Percentiles rank a stretch among this genome's conserved stretches.
Evolutionary conservation across 2,329 filamentous ascomycete species (phyloP).

Genomic region (Pestalotiopsis sp.): DNA sequence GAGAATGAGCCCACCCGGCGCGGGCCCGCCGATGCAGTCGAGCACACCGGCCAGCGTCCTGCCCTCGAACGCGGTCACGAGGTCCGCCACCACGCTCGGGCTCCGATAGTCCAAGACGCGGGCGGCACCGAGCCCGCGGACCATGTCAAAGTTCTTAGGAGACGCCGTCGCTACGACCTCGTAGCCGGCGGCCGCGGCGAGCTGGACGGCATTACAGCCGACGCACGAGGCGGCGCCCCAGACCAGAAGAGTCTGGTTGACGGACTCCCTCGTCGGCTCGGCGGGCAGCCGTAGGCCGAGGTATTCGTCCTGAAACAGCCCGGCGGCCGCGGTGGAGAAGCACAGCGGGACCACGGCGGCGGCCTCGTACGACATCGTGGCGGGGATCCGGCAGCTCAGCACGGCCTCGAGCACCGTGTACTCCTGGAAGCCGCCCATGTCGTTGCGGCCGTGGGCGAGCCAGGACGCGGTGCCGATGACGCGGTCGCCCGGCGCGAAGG

Average conservation of each 20-base stretch:
- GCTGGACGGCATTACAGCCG: constrained; percentile 45
- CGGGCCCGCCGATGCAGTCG: constrained; percentile 26
- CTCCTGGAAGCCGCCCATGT: constrained; percentile 30
- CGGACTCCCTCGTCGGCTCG: constrained; percentile 20
- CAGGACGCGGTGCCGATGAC: constrained; percentile 12
- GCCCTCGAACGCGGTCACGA: constrained; percentile 20
- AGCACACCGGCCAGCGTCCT: constrained; percentile 19
- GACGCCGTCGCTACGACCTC: constrained; percentile 43
- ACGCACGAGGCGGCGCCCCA: constrained; percentile 44
- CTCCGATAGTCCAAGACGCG: constrained; percentile 41
- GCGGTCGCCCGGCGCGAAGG: neutral
- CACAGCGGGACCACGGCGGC: constrained; percentile 32
- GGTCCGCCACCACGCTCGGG: constrained; percentile 27
- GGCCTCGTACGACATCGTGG: constrained; percentile 28
- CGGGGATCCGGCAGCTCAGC: constrained; percentile 29
- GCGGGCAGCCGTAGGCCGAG: constrained; percentile 27
- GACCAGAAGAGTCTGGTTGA: constrained; percentile 30
- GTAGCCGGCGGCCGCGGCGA: constrained; percentile 43
- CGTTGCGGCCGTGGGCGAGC: neutral
- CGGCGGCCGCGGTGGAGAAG: constrained; percentile 30
- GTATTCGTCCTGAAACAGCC: constrained; percentile 27
- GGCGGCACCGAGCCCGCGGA: constrained; percentile 39
- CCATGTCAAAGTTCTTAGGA: constrained; percentile 38
- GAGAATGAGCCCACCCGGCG: constrained; percentile 21
- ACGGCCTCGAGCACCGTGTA: constrained; percentile 28